These are phyloP conservation scores for Cladorrhinum samala DNA, from an alignment of 495 filamentous ascomycete genomes.

Conservation along the genomic window DNA sequence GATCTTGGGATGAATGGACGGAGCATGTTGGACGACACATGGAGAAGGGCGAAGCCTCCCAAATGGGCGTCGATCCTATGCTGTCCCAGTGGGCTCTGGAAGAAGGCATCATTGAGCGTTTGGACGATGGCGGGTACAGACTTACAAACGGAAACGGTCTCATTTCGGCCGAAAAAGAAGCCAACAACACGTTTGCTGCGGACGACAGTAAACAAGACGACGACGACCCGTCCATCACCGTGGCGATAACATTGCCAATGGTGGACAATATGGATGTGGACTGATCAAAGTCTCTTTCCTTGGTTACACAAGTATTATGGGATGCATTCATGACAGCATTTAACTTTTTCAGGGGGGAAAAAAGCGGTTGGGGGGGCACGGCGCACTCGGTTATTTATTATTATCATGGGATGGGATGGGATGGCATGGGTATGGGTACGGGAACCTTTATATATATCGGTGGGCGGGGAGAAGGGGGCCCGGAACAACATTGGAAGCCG, in stretches of 20 bases:
- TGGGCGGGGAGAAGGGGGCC: too few relatives aligned
- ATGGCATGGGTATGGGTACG: too few relatives aligned
- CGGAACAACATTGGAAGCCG: too few relatives aligned
- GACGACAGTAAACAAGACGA: slow-evolving; percentile 26
- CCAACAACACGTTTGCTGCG: slow-evolving; percentile 9
- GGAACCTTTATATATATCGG: too few relatives aligned
- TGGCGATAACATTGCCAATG: slow-evolving; percentile 20
- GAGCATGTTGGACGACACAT: slow-evolving; percentile 91
- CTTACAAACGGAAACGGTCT: slow-evolving; percentile 32
- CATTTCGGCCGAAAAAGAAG: slow-evolving; percentile 15
- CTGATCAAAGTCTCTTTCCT: slow-evolving; percentile 7
- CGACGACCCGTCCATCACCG: slow-evolving; percentile 31
- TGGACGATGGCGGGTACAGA: slow-evolving; percentile 45
- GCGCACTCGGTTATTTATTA: too few relatives aligned
- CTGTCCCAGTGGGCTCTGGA: slow-evolving; percentile 53
- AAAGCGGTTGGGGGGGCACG: too few relatives aligned
- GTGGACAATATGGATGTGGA: slow-evolving; percentile 24
- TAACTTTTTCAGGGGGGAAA: too few relatives aligned
- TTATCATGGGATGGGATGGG: too few relatives aligned
- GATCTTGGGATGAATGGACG: slow-evolving; percentile 79
- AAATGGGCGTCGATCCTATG: slow-evolving; percentile 44
- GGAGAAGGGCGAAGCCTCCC: slow-evolving; percentile 54
- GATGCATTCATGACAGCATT: neutral
- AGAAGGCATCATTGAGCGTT: slow-evolving; percentile 50
- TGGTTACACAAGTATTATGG: neutral